Percentiles rank a stretch among this genome's conserved stretches.
phyloP scores from a whole-genome alignment of 108 stramenopile genomes.

The Mediolabrus comicus region DNA sequence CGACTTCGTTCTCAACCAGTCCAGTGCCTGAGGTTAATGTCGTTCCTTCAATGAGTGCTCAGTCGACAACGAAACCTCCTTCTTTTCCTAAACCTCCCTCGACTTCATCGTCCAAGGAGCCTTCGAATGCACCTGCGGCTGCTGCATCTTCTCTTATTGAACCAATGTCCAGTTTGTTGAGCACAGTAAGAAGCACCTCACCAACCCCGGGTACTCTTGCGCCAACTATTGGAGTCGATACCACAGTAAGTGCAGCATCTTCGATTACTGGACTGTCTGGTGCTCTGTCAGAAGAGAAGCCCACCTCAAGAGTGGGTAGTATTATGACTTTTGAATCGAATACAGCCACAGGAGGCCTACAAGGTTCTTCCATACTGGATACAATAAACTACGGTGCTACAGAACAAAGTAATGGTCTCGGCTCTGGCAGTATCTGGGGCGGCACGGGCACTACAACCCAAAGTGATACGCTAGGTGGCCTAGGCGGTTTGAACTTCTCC shows the following conservation, averaged over 20 bases:
- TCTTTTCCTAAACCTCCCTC: neutral
- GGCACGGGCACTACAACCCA: slow-evolving; percentile 10
- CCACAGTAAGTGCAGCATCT: slow-evolving; percentile 37
- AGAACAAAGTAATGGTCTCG: slow-evolving; percentile 3
- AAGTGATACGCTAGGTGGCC: neutral
- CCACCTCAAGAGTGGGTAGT: slow-evolving; percentile 41
- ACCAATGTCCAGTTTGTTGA: slow-evolving; percentile 28
- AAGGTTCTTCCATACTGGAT: slow-evolving; percentile 33
- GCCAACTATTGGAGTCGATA: slow-evolving; percentile 1
- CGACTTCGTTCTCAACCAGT: slow-evolving; percentile 39
- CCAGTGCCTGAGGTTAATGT: neutral
- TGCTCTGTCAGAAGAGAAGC: slow-evolving; percentile 3
- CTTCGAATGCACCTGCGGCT: neutral
- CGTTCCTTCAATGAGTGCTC: slow-evolving; percentile 35
- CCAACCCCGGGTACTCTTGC: neutral
- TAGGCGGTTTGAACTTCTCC: slow-evolving; percentile 2
- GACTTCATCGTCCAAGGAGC: slow-evolving; percentile 3
- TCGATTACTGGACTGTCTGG: slow-evolving; percentile 44
- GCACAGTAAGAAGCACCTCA: neutral
- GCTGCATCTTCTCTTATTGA: slow-evolving; percentile 7
- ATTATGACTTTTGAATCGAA: slow-evolving; percentile 35
- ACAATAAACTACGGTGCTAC: slow-evolving; percentile 16
- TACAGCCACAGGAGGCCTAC: slow-evolving; percentile 9
- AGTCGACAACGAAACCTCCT: slow-evolving; percentile 15
- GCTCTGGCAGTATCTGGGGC: slow-evolving; percentile 16